phyloP scores from a whole-genome alignment of 1,284 basidiomycete genomes.

The Papiliotrema laurentii region DNA sequence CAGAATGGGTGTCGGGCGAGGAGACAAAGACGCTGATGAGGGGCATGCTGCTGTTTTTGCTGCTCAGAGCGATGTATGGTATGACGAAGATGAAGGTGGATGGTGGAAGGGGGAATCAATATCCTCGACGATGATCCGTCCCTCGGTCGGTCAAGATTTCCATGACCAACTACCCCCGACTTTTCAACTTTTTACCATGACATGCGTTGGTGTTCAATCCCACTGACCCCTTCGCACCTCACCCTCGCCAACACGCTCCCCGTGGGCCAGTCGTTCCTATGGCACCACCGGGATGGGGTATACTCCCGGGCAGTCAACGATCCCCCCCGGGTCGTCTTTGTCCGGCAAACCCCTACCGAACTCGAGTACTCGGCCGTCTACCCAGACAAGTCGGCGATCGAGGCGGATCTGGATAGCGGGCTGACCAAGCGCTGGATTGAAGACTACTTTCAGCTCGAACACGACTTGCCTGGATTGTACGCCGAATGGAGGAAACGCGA shows the following conservation, averaged over 20 bases:
- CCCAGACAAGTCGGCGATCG: conserved; percentile 38
- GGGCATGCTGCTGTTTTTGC: conserved; percentile 28
- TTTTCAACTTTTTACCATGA: too few relatives aligned
- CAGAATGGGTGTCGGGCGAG: conserved; percentile 82
- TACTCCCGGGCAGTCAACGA: conserved; percentile 40
- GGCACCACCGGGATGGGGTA: conserved; percentile 36
- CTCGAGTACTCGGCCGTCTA: conserved; percentile 71
- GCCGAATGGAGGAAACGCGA: conserved; percentile 70
- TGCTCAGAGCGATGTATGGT: too few relatives aligned
- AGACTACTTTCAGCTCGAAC: conserved; percentile 79
- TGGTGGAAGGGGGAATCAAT: too few relatives aligned
- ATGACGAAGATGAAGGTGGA: too few relatives aligned
- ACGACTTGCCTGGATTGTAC: conserved; percentile 57
- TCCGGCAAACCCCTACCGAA: conserved; percentile 64
- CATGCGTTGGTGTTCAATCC: conserved; percentile 29
- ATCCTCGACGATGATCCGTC: too few relatives aligned
- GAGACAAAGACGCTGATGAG: conserved; percentile 65
- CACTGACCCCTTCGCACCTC: conserved; percentile 29
- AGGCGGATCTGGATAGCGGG: conserved; percentile 53
- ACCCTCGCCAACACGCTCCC: conserved; percentile 44
- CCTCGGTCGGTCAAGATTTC: too few relatives aligned
- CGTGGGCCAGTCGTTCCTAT: conserved; percentile 47
- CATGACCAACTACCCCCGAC: too few relatives aligned
- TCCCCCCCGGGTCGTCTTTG: conserved; percentile 65
- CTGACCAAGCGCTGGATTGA: conserved; percentile 69